Base-by-base conservation (phyloP, 208 protist species). In the Herpetomonas muscarum region DNA sequence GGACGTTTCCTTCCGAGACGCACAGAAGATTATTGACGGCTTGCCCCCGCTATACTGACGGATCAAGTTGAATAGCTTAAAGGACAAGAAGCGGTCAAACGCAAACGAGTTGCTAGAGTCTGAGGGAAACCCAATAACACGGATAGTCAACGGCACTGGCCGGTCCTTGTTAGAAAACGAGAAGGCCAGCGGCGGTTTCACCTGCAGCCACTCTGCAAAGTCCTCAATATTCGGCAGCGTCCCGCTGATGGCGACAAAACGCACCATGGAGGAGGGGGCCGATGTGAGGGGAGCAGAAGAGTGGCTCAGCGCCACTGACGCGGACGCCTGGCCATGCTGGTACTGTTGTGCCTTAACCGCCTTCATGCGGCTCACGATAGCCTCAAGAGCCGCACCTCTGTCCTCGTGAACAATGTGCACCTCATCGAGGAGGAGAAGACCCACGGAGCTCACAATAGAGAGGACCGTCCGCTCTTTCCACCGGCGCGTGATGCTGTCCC, bases 171-270 rank as follows among this genome's bases (percentile, higher is more conserved):
- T 60, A 5, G 78, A 76, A 48, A 97, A 97, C 1, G 71, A 67
- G 25, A 88, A 79, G 0, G 79, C 63, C 56, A 75, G 74, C 15
- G 37, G 34, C 5, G 63, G 66, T 10, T 58, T 45, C 36, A 87
- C 89, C 24, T 77, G 55, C 1, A 98, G 75, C 92, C 94, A 97
- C 50, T 84, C 66, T 2, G 83, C 92, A 30, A 98, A 81, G 62
- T 97, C 92, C 13, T 79, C 49, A 39, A 89, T 75, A 62, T 98
- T 98, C 0, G 92, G 88, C 42, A 98, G 77, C n/a, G 94, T 98
- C 10, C 87, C 94, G 55, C 87, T 96, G 47, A 94, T 81, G 9
- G 85, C 90, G 12, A 97, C 75, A 39, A 96, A 91, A 10, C 92
- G 86, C 9, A 88, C 65, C 51, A n/a, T n/a, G n/a, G n/a, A n/a